These are phyloP conservation scores for Blepharisma undulans DNA, from an alignment of 169 alveolate species.

Conservation along the genomic window DNA sequence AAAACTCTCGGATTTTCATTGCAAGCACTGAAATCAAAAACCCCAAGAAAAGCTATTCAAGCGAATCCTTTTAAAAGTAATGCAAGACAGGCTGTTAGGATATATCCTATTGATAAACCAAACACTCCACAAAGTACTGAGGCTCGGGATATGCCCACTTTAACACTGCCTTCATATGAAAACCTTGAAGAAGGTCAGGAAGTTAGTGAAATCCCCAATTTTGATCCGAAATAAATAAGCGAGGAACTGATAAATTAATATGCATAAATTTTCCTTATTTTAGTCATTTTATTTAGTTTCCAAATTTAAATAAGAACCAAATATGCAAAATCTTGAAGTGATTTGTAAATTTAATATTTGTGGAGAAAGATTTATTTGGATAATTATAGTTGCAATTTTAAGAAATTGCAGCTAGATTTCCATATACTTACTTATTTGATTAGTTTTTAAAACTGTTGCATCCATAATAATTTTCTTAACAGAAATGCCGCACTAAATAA, in stretches of 20 bases:
- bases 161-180: not conserved
- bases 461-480: not conserved
- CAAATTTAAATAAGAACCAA: not conserved
- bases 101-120: not conserved
- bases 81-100: not conserved
- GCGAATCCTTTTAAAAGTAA: not conserved
- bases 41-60: not conserved
- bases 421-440: not conserved
- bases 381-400: not conserved
- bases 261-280: not conserved
- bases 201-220: not conserved
- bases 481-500: not conserved
- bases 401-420: not conserved
- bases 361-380: too few species aligned
- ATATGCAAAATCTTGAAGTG: not conserved
- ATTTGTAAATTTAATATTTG: not conserved
- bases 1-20: not conserved
- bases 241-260: not conserved
- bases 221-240: not conserved
- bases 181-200: not conserved
- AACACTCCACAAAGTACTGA: not conserved
- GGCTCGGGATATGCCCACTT: not conserved
- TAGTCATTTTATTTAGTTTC: not conserved
- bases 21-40: not conserved
- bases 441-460: not conserved